Percentiles rank a stretch among this genome's conserved stretches.
phyloP scores from a whole-genome alignment of 768 basidiomycete species.

The Termitomyces eurrhizus region DNA sequence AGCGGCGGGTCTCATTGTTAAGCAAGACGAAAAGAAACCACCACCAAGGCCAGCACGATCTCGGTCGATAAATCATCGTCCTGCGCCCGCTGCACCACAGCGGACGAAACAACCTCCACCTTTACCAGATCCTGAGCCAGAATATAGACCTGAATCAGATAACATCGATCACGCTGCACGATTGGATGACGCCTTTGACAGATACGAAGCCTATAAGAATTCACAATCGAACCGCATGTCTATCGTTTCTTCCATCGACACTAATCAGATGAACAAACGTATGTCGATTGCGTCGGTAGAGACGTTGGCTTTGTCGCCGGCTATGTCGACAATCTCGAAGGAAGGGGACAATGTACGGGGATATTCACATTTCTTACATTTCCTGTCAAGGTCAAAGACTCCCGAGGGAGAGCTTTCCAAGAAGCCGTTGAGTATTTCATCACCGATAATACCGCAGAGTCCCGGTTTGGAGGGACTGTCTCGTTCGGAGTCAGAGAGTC shows the following conservation, averaged over 20 bases:
- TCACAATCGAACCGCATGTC: slow-evolving; percentile 51
- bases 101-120: slow-evolving; percentile 50
- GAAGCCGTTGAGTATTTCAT: slow-evolving; percentile 58
- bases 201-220: slow-evolving; percentile 82
- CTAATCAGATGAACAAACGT: slow-evolving; percentile 32
- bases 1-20: slow-evolving; percentile 82
- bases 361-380: slow-evolving; percentile 53
- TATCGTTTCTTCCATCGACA: slow-evolving; percentile 42
- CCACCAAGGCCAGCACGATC: slow-evolving; percentile 37
- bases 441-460: slow-evolving; percentile 46
- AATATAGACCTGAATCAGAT: slow-evolving; percentile 20
- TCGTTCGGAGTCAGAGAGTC: slow-evolving; percentile 43
- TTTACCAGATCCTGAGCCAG: slow-evolving; percentile 14
- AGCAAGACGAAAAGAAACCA: slow-evolving; percentile 46
- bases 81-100: slow-evolving; percentile 48
- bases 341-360: slow-evolving; percentile 32
- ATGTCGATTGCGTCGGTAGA: slow-evolving; percentile 67
- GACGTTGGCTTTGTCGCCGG: slow-evolving; percentile 39
- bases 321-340: slow-evolving; percentile 25
- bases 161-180: slow-evolving; percentile 36
- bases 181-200: slow-evolving; percentile 83
- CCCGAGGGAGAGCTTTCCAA: slow-evolving; percentile 43
- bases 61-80: slow-evolving; percentile 30
- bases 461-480: slow-evolving; percentile 21
- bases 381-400: slow-evolving; percentile 60